These are phyloP conservation scores for Wickerhamomyces pijperi DNA, from an alignment of 805 yeast genomes.

Conservation along the genomic window DNA sequence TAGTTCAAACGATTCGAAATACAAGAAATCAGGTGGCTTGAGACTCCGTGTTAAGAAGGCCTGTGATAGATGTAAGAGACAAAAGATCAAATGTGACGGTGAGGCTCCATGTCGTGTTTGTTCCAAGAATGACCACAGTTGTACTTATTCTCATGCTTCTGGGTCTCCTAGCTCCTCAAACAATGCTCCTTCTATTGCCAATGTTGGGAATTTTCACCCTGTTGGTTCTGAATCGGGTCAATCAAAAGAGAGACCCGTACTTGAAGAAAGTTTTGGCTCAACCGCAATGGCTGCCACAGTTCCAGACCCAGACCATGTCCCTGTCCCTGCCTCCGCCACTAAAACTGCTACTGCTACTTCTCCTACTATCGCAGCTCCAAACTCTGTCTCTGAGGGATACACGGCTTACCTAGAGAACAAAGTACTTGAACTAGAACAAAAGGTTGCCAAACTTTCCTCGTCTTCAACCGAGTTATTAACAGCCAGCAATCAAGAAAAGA, in stretches of 20 bases:
- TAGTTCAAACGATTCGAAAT: neutral
- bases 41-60: conserved; percentile 35
- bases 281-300: no score
- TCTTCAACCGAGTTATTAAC: neutral
- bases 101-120: conserved; percentile 40
- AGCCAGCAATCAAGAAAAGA: conserved; percentile 10
- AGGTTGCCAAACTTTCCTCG: conserved; percentile 4
- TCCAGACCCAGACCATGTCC: no score
- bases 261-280: no score
- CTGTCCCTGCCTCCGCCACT: no score
- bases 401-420: conserved; percentile 27
- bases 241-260: no score
- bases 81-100: conserved; percentile 50
- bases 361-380: no score
- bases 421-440: conserved; percentile 27
- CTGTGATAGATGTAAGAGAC: conserved; percentile 43
- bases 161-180: neutral
- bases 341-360: conserved; percentile 1
- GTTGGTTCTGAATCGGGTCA: no score
- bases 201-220: no score
- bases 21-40: neutral
- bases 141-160: conserved; percentile 3
- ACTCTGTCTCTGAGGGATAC: conserved; percentile 9
- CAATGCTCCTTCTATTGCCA: neutral
- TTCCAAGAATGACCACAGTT: conserved; percentile 7